A percentile compares a stretch with the other conserved stretches of the same genome.
phyloP scores from a whole-genome alignment of 2,329 filamentous ascomycete genomes.

The Botrytis hyacinthi region DNA sequence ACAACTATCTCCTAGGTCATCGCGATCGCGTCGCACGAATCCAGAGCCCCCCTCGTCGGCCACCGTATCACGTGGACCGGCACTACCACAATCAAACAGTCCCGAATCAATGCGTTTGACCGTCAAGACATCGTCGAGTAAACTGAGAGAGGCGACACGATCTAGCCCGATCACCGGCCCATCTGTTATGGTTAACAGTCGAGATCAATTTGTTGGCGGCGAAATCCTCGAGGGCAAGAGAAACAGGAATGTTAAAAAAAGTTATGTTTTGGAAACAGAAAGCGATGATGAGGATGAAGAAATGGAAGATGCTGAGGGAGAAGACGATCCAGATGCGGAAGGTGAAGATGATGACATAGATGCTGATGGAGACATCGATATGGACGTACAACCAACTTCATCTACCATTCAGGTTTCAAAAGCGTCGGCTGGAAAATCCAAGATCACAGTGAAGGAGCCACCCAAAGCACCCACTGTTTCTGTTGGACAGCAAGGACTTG shows the following conservation, averaged over 20 bases:
- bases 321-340: slow-evolving; percentile 40
- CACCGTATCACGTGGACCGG: slow-evolving; percentile 37
- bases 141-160: slow-evolving; percentile 37
- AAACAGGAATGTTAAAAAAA: slow-evolving; percentile 38
- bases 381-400: slow-evolving; percentile 36
- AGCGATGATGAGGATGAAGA: slow-evolving; percentile 41
- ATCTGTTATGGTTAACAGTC: slow-evolving; percentile 26
- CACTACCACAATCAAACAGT: slow-evolving; percentile 30
- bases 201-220: slow-evolving; percentile 34
- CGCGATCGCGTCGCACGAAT: slow-evolving; percentile 35
- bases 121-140: slow-evolving; percentile 39
- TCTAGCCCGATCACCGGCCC: slow-evolving; percentile 28
- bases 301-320: slow-evolving; percentile 44
- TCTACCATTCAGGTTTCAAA: slow-evolving; percentile 38
- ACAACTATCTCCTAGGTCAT: slow-evolving; percentile 29
- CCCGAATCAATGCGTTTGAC: slow-evolving; percentile 37
- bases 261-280: slow-evolving; percentile 48
- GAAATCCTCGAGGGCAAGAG: slow-evolving; percentile 38
- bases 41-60: slow-evolving; percentile 32
- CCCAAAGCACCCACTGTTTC: slow-evolving; percentile 28
- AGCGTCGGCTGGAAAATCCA: slow-evolving; percentile 30
- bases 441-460: slow-evolving; percentile 33
- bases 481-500: slow-evolving; percentile 37
- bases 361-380: slow-evolving; percentile 44
- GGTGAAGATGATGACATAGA: slow-evolving; percentile 46